Base-by-base conservation (phyloP, 163 green algal genomes). In the Volvox carteri region DNA sequence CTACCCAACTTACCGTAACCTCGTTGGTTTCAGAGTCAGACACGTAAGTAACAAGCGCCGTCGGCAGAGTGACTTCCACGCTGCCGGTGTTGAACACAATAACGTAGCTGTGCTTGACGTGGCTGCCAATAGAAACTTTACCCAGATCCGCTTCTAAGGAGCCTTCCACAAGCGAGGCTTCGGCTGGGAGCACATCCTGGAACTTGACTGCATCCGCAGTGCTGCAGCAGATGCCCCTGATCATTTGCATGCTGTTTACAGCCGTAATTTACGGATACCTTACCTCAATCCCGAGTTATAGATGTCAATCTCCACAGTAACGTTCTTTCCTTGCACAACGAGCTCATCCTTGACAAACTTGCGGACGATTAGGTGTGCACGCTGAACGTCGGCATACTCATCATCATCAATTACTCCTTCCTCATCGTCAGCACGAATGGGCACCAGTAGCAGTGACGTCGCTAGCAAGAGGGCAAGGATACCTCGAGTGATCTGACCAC, bases 311-410 rank as follows among this genome's bases (percentile, higher is more conserved):
- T 89, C 52, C 28, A 94, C 81, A 1, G 92, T 94, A 11, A 92
- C 54, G 42, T 94, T 94, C 70, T 89, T 87, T 5, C 92, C 92
- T 83, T 94, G 92, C 28, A 94, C 92, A 9, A 91, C 88, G 56
- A 93, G 54, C 70, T 84, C 84, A 18, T 89, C 84, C 72, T 89
- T 84, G 6, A 67, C 41, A 41, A 77, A 89, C 72, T 89, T 89
- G 44, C 84, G 84, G 2, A 89, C 52, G 0, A 89, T 42, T 16
- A 89, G 54, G 41, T 78, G n/a, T 35, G 84, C 84, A 21, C 84
- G 84, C 72, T 65, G 41, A 25, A 52, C 41, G 67, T 89, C 84
- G n/a, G 72, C 84, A 48, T 89, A 89, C 54, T 89, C 84, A 30
- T 89, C 84, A 35, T 88, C 84, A 39, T 88, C 84, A 33, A 65